These are phyloP conservation scores for Exophiala calicioides DNA, from an alignment of 2,329 filamentous ascomycete genomes.

Conservation along the genomic window DNA sequence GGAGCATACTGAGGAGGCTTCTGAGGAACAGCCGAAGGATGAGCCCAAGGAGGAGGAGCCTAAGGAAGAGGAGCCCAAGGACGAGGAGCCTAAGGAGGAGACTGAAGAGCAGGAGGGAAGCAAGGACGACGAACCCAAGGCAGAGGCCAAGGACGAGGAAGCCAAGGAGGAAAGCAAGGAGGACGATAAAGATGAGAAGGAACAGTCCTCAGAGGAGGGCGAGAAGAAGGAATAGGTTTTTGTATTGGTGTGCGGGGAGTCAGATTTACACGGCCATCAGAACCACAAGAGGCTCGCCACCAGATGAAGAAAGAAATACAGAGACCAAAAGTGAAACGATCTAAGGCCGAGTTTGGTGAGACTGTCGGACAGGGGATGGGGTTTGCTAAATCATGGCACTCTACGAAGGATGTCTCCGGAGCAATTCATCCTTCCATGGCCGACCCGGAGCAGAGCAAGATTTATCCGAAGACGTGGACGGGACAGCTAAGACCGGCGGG, in stretches of 20 bases:
- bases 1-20: slow-evolving; percentile 35
- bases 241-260: slow-evolving; percentile 17
- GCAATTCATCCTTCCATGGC: slow-evolving; percentile 50
- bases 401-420: slow-evolving; percentile 20
- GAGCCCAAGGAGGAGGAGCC: slow-evolving; percentile 31
- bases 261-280: slow-evolving; percentile 22
- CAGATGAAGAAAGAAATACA: slow-evolving; percentile 39
- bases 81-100: slow-evolving; percentile 36
- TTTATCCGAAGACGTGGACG: slow-evolving; percentile 58
- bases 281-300: slow-evolving; percentile 22
- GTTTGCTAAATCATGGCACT: slow-evolving; percentile 16
- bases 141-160: slow-evolving; percentile 36
- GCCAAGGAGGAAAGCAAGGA: slow-evolving; percentile 40
- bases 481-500: slow-evolving; percentile 57
- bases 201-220: slow-evolving; percentile 42
- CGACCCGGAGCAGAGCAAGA: slow-evolving; percentile 54
- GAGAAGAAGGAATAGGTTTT: slow-evolving; percentile 27
- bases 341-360: slow-evolving; percentile 10
- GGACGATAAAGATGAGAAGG: slow-evolving; percentile 35
- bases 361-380: background rate
- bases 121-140: slow-evolving; percentile 28
- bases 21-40: slow-evolving; percentile 37
- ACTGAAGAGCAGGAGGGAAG: slow-evolving; percentile 30
- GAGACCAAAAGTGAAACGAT: slow-evolving; percentile 45
- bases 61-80: slow-evolving; percentile 34